Evolutionary conservation across 257 asterid species (phyloP).

Genomic region (Solanum sejunctum): DNA sequence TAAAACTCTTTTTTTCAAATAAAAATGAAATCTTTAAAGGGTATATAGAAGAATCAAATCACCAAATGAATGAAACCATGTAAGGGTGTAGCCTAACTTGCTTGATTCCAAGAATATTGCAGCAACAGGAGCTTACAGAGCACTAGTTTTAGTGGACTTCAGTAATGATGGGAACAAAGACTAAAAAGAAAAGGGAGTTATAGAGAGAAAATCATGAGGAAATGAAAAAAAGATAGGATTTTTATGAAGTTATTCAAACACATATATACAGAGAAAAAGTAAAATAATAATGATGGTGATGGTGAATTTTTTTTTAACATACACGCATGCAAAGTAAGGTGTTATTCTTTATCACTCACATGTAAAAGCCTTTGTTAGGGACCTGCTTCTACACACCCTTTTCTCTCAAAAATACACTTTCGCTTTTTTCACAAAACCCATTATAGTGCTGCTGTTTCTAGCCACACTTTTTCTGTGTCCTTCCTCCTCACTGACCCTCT

Average conservation of each 20-base stretch:
- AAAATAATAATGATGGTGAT: neutral
- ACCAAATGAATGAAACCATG: neutral
- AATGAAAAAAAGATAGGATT: neutral
- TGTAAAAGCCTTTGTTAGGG: neutral
- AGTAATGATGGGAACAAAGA: neutral
- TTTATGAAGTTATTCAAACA: neutral
- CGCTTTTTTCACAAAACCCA: conserved; percentile 4
- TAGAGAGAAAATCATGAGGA: neutral
- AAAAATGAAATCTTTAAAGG: neutral
- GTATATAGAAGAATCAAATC: neutral
- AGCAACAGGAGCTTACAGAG: neutral
- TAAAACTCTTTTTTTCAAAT: neutral
- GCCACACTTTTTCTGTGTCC: neutral
- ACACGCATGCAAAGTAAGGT: neutral
- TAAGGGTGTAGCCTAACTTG: neutral
- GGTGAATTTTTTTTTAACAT: neutral
- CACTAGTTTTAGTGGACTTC: neutral
- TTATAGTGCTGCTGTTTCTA: neutral
- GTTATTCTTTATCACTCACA: neutral
- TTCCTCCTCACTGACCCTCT: neutral
- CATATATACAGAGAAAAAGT: neutral
- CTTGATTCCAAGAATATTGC: conserved; percentile 1
- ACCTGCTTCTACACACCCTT: neutral
- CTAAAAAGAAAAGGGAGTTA: neutral
- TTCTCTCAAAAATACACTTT: conserved; percentile 1